phyloP scores from a whole-genome alignment of 805 yeast genomes.

The Wickerhamomyces sydowiorum region DNA sequence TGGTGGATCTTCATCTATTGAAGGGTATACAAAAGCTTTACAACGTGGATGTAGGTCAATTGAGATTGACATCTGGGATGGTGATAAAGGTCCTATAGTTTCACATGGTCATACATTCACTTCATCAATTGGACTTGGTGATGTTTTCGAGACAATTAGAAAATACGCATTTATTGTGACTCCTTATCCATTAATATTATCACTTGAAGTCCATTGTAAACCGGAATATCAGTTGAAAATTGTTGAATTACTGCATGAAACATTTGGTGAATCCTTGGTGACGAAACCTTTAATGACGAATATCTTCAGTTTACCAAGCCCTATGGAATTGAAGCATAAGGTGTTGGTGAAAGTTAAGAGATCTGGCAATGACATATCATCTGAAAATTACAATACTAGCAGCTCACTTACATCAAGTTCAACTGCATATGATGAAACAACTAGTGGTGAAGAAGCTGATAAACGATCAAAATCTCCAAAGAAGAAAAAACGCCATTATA shows the following conservation, averaged over 20 bases:
- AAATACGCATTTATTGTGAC: constrained; percentile 88
- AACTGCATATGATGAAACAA: constrained; percentile 28
- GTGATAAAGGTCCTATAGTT: constrained; percentile 73
- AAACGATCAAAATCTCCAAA: constrained; percentile 5
- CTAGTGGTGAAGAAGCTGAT: constrained; percentile 34
- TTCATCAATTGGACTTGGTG: constrained; percentile 57
- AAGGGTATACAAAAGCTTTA: constrained; percentile 79
- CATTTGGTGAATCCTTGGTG: constrained; percentile 51
- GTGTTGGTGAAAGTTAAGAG: constrained; percentile 77
- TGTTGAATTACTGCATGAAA: constrained; percentile 43
- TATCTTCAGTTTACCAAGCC: constrained; percentile 55
- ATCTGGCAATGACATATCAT: constrained; percentile 23
- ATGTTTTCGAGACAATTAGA: constrained; percentile 67
- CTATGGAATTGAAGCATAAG: constrained; percentile 61
- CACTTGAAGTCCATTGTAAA: constrained; percentile 81
- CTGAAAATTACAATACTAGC: constrained; percentile 11
- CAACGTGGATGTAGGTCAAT: constrained; percentile 92
- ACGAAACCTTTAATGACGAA: constrained; percentile 22
- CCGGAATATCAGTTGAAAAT: constrained; percentile 59
- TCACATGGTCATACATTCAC: constrained; percentile 89
- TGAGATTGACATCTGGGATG: constrained; percentile 97
- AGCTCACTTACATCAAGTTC: constrained; percentile 24
- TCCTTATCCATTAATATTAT: constrained; percentile 78
- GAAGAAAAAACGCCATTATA: constrained; percentile 10
- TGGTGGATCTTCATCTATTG: constrained; percentile 82